Conservation (phyloP, 371 early-diverging fungal genomes). For the Catenaria anguillulae region DNA sequence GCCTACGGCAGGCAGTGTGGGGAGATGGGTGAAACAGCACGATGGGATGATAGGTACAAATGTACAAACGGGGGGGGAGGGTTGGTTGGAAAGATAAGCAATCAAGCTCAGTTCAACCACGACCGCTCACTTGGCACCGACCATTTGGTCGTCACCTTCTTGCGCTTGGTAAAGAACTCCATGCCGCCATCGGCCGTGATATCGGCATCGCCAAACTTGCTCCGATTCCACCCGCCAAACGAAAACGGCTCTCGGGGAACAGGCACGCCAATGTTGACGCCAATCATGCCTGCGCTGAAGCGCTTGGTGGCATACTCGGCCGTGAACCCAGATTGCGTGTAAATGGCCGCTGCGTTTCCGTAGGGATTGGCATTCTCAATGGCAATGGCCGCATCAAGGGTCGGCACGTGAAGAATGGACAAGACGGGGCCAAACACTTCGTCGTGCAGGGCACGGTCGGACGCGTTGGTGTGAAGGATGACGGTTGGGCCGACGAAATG, state of each 20-base stretch:
- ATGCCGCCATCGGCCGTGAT: slow-evolving; percentile 54
- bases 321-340: slow-evolving; percentile 38
- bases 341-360: slow-evolving; percentile 58
- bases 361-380: slow-evolving; percentile 52
- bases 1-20: no score
- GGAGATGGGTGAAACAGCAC: no score
- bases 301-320: slow-evolving; percentile 45
- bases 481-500: slow-evolving; percentile 57
- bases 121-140: slow-evolving; percentile 23
- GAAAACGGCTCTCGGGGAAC: slow-evolving; percentile 58
- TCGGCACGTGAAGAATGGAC: slow-evolving; percentile 33
- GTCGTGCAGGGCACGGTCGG: slow-evolving; percentile 45
- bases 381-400: slow-evolving; percentile 41
- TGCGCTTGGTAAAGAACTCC: slow-evolving; percentile 47
- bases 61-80: no score
- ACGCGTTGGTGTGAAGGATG: slow-evolving; percentile 29
- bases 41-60: no score
- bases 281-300: slow-evolving; percentile 55
- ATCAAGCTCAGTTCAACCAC: slow-evolving; percentile 44
- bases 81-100: no score
- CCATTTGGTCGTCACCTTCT: slow-evolving; percentile 58
- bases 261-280: slow-evolving; percentile 50
- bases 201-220: slow-evolving; percentile 46
- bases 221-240: slow-evolving; percentile 51
- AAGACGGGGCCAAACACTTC: slow-evolving; percentile 66